Conservation (phyloP, 73 alveolate species). For the Diophrys sp. region DNA sequence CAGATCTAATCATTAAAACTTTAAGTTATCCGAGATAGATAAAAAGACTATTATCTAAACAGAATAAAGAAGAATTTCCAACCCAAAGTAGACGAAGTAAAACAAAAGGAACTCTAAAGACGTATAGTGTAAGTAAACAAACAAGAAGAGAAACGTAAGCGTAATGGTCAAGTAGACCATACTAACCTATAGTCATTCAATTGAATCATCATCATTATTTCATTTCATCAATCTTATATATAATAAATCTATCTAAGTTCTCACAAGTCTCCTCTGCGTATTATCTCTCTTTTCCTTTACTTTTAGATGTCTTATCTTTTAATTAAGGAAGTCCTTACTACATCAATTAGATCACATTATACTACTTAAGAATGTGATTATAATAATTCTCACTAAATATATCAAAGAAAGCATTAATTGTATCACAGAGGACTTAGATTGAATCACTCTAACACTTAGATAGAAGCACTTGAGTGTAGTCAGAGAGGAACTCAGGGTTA, state of each 20-base stretch:
- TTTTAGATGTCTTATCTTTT: no score
- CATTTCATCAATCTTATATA: no score
- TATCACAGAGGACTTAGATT: not conserved
- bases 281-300: no score
- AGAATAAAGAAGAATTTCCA: not conserved
- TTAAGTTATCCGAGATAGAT: not conserved
- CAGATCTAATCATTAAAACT: not conserved
- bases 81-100: not conserved
- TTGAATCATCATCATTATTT: no score
- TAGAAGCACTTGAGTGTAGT: not conserved
- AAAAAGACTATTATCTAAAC: not conserved
- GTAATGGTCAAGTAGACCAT: not conserved
- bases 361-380: not conserved
- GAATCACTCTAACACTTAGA: not conserved
- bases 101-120: not conserved
- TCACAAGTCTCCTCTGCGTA: no score
- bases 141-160: not conserved
- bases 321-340: no score
- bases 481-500: not conserved
- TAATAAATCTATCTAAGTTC: no score
- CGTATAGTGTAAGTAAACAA: not conserved
- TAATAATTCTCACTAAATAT: not conserved
- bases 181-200: not conserved
- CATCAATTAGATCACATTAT: not conserved
- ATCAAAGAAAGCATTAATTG: not conserved